Percentiles rank a stretch among this genome's conserved stretches.
Conservation (phyloP, 2,329 filamentous ascomycete species). For the Septoria linicola region DNA sequence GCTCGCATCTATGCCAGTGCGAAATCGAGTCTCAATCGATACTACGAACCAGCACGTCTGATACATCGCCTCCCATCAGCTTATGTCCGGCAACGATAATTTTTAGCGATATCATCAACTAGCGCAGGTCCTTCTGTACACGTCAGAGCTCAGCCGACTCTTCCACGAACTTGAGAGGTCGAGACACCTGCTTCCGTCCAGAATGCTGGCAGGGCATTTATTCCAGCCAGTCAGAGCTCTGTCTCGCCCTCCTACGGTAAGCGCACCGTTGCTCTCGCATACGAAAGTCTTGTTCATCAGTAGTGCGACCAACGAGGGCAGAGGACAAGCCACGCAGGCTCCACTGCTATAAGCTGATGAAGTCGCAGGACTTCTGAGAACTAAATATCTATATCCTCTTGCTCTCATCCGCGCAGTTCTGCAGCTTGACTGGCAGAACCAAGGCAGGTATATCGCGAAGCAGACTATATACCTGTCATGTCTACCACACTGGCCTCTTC, state of each 20-base stretch:
- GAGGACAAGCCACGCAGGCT: slow-evolving; percentile 16
- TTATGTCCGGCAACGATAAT: no score
- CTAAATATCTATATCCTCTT: not conserved
- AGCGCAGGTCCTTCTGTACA: slow-evolving; percentile 27
- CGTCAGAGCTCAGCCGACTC: slow-evolving; percentile 21
- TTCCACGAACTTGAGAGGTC: slow-evolving; percentile 2
- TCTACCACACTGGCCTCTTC: slow-evolving; percentile 11
- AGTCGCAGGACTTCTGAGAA: not conserved
- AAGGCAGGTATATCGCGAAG: not conserved
- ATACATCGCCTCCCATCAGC: no score
- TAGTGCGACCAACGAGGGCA: slow-evolving; percentile 17
- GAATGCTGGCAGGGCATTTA: slow-evolving; percentile 6
- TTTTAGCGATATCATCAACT: slow-evolving; percentile 4
- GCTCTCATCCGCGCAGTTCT: no score
- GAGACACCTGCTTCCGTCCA: slow-evolving; percentile 10
- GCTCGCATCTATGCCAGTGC: no score
- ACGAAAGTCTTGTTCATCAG: slow-evolving; percentile 10
- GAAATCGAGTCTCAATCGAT: no score
- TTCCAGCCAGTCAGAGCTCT: slow-evolving; percentile 20
- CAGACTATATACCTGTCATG: not conserved
- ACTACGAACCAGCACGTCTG: no score
- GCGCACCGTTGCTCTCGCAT: slow-evolving; percentile 15
- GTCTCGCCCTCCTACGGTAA: slow-evolving; percentile 3
- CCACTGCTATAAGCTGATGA: not conserved
- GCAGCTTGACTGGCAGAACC: not conserved